Evolutionary conservation across 2,329 filamentous ascomycete species (phyloP), one percentile per base, ranked within the genome.

Genomic region (Penicillium sp.): DNA sequence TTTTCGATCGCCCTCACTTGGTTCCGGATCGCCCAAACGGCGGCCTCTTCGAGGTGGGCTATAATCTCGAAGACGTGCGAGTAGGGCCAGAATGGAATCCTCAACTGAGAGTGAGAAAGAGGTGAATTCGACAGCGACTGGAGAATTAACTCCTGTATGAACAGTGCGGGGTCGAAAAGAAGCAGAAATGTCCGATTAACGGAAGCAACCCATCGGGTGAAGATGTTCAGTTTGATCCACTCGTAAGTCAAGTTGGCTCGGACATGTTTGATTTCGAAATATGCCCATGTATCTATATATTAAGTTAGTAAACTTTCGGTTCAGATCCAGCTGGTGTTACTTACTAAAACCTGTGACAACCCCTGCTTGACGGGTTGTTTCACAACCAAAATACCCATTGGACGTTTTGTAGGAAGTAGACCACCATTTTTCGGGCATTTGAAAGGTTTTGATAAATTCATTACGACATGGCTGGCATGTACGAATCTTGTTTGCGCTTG

Each of bases 211-310:
- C 49, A 52, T 25, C 49, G 39, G 0, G 58, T 64, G 38, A 62
- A 64, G 15, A 61, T 21, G 9, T 58, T 64, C 36, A 62, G 21
- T 25, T 60, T 64, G 7, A 48, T 50, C 63, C 63, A 66, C 2
- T 53, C 4, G 33, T 66, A 66, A 0, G 25, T 3, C 8, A 45
- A 10, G n/a, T 49, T 13, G 7, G 38, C n/a, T 23, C 7, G 5
- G 4, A n/a, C 21, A n/a, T 52, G 48, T 38, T 66, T 66, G 2
- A 49, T 23, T 44, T 63, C 58, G 12, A 66, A 66, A 19, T 54
- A 63, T 5, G 56, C 53, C 63, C 63, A 66, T 19, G 58, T 61
- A 43, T 61, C 63, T 63, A 42, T 36, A 13, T 10, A 4, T 6
- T 12, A 33, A 15, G 25, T 51, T 42, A 31, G 25, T 3, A 47